Conservation (phyloP, 2,329 filamentous ascomycete species). For the Coniosporium tulheliwenetii region DNA sequence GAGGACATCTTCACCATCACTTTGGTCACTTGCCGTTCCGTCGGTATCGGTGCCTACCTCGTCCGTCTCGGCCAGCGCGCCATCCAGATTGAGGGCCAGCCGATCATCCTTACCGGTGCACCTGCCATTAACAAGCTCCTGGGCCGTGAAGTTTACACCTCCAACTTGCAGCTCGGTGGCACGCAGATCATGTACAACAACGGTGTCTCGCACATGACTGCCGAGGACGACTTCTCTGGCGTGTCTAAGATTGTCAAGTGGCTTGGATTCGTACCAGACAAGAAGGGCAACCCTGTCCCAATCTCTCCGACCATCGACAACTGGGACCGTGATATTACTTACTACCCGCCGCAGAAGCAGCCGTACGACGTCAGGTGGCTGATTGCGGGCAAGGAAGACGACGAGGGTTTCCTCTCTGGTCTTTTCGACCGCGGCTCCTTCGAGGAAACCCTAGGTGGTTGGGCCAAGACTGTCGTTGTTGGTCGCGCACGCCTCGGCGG, state of each 20-base stretch:
- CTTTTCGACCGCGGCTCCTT: slow-evolving; percentile 96
- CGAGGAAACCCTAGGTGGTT: slow-evolving; percentile 88
- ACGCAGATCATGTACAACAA: slow-evolving; percentile 99
- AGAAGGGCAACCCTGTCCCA: slow-evolving; percentile 84
- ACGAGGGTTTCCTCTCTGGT: slow-evolving; percentile 74
- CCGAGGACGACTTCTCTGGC: slow-evolving; percentile 93
- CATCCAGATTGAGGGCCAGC: slow-evolving; percentile 96
- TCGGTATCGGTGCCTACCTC: slow-evolving; percentile 98
- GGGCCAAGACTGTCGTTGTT: slow-evolving; percentile 92
- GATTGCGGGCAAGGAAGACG: slow-evolving; percentile 75
- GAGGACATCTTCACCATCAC: slow-evolving; percentile 99
- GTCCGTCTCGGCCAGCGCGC: slow-evolving; percentile 96
- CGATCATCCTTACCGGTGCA: slow-evolving; percentile 95
- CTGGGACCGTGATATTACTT: slow-evolving; percentile 88
- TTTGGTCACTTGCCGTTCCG: slow-evolving; percentile 91
- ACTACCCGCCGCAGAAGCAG: slow-evolving; percentile 65
- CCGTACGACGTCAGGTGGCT: slow-evolving; percentile 88
- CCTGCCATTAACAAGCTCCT: slow-evolving; percentile 96
- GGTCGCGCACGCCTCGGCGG: slow-evolving; percentile 92
- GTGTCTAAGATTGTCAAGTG: slow-evolving; percentile 96
- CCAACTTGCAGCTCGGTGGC: slow-evolving; percentile 95
- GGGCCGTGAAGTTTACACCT: slow-evolving; percentile 95
- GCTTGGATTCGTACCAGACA: slow-evolving; percentile 94
- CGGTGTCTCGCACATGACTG: slow-evolving; percentile 97
- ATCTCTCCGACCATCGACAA: slow-evolving; percentile 70